Base-by-base conservation (phyloP, 139 green algal species). In the Dunaliella sp. region DNA sequence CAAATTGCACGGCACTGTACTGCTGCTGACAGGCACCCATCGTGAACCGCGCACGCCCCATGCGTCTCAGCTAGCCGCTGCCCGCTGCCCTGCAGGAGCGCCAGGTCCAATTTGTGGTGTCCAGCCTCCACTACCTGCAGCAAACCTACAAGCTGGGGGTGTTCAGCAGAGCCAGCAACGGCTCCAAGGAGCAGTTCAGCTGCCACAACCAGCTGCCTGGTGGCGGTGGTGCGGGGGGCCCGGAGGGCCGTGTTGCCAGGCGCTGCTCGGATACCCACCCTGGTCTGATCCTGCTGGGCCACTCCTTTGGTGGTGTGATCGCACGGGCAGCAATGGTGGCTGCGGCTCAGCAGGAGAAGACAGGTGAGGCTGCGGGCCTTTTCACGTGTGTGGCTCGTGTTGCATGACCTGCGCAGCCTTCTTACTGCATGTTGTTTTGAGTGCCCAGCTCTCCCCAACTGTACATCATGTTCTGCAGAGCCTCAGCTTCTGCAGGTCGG, bases 281-380 rank as follows among this genome's bases (percentile, higher is more conserved):
- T 1, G 86, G 84, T 16, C 65, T 95, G 21, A 37, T 96, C 12
- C 81, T 96, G 37, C 86, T 95, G 30, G 94, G 90, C 1, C 94
- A 96, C 88, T 96, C 93, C 30, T 96, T 96, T 93, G 94, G 94
- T 24, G 94, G 94, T 22, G 78, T 96, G 38, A 90, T 95, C 3
- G 94, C 93, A 28, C 84, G 88, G 1, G 86, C 85, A 28, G 89
- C 89, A 12, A 31, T 88, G 48, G 81, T 87, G 26, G 79, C 76
- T 24, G 86, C 90, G 0, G 86, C 84, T n/a, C 26, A 72, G 12
- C 75, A 92, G n/a, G 75, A 85, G 2, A 32, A 81, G 0, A 75
- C 91, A 57, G 91, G 91, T 92, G 73, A 59, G 86, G 22, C 72
- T 79, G 73, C 76, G n/a, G n/a, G n/a, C n/a, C n/a, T n/a, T n/a